Evolutionary conservation across 495 filamentous ascomycete genomes (phyloP), one percentile per base, ranked within the genome.

Genomic region (Bacidia rubella): DNA sequence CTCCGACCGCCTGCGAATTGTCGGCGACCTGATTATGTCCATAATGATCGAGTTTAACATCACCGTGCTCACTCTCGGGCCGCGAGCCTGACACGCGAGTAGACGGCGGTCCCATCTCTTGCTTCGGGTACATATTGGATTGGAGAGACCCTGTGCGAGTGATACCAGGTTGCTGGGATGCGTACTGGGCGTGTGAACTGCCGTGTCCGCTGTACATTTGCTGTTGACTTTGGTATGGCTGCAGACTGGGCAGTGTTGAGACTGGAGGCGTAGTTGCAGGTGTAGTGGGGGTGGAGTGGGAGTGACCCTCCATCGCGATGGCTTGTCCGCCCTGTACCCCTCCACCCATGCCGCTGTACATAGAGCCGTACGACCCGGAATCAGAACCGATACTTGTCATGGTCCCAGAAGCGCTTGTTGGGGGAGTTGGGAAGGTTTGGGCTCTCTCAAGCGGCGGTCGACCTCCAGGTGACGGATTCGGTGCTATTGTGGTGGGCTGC

Each of bases 221-320:
- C 50, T 89, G 80, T 48, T 79, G 78, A 11, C 66, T 74, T 50
- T 82, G 82, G 39, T 88, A 90, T 25, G 75, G 74, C 47, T 85
- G 86, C 76, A 95, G 85, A 55, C 77, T 81, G 52, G 87, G 83
- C 55, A 90, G 70, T 29, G 76, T 73, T 49, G 70, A 80, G 2
- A 86, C 90, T 0, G 92, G 92, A 1, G 92, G 92, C 1, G 92
- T 97, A 9, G 89, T 94, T 10, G 92, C 85, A 56, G 93, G 92
- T 5, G 93, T 96, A 25, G 85, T 89, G 9, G 90, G 92, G 73
- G 95, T 86, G 40, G 90, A 95, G 44, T 89, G 85, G 43, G 84
- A 74, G 66, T 81, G 87, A 12, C 84, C 90, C 59, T 98, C 92
- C 54, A 96, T 89, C 12, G 87, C 82, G 63, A 96, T 77, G 17